phyloP scores from a whole-genome alignment of 1,284 basidiomycete genomes.

The Leccinum pallidistipes region DNA sequence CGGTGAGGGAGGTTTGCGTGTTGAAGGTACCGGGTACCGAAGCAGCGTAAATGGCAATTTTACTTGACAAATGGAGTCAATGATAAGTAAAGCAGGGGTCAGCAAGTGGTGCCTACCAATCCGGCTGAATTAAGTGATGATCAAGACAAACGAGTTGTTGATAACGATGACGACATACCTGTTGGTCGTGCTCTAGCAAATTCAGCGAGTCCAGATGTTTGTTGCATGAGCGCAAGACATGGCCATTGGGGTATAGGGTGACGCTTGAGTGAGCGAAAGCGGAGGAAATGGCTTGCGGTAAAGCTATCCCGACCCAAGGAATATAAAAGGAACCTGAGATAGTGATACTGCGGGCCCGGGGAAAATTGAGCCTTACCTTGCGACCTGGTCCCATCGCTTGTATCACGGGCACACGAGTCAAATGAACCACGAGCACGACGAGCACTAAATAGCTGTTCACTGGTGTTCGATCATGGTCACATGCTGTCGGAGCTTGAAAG shows the following conservation, averaged over 20 bases:
- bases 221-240: conserved; percentile 64
- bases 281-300: conserved; percentile 50
- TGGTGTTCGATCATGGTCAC: no score
- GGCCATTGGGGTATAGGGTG: conserved; percentile 37
- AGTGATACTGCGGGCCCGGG: neutral
- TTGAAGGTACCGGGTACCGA: conserved; percentile 71
- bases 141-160: conserved; percentile 8
- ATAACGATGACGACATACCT: conserved; percentile 45
- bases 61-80: conserved; percentile 44
- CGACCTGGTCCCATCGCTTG: conserved; percentile 79
- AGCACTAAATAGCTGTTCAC: conserved; percentile 54
- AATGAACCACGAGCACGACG: conserved; percentile 1
- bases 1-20: conserved; percentile 68
- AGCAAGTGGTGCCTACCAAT: conserved; percentile 25
- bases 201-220: conserved; percentile 73
- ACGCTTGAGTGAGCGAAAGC: conserved; percentile 7
- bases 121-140: conserved; percentile 23
- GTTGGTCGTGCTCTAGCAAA: conserved; percentile 72
- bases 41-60: conserved; percentile 71
- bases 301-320: conserved; percentile 42
- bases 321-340: neutral
- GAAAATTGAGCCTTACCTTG: conserved; percentile 50
- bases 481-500: conserved; percentile 42
- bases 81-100: neutral
- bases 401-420: conserved; percentile 13